phyloP scores from a whole-genome alignment of 208 protist genomes.

The Crithidia sp. region DNA sequence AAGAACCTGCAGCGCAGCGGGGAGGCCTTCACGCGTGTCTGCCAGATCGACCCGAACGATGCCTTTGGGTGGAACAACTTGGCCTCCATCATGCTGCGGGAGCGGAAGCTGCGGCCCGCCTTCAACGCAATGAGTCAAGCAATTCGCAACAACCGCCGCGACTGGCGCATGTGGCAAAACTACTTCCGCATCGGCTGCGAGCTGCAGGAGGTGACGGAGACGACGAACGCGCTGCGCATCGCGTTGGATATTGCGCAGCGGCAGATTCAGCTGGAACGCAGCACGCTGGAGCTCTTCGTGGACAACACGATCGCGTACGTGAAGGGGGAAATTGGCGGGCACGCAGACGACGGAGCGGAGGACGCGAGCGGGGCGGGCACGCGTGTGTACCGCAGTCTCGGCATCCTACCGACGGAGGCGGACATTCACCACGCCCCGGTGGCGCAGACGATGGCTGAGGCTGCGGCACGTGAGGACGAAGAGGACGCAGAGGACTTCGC shows the following conservation, averaged over 20 bases:
- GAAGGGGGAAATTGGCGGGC: constrained; percentile 71
- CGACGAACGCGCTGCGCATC: constrained; percentile 83
- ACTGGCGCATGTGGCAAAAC: constrained; percentile 94
- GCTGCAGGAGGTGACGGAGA: constrained; percentile 85
- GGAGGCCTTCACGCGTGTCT: constrained; percentile 90
- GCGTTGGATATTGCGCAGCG: constrained; percentile 81
- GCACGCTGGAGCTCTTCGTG: constrained; percentile 73
- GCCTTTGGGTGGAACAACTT: constrained; percentile 94
- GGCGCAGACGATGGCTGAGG: constrained; percentile 12
- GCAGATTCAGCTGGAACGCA: constrained; percentile 61
- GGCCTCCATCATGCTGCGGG: constrained; percentile 79
- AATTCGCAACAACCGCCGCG: constrained; percentile 79
- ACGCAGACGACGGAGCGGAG: constrained; percentile 30
- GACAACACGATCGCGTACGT: constrained; percentile 83
- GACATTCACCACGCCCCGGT: constrained; percentile 47
- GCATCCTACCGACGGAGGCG: constrained; percentile 23
- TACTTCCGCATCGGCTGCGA: constrained; percentile 90
- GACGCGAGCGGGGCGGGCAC: constrained; percentile 26
- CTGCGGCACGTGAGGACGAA: constrained; percentile 15
- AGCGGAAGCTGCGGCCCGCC: constrained; percentile 79
- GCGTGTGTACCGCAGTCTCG: constrained; percentile 40
- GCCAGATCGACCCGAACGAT: constrained; percentile 90
- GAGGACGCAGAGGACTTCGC: constrained; percentile 32
- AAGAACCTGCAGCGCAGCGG: constrained; percentile 71
- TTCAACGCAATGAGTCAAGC: constrained; percentile 93